Percentiles rank a stretch among this genome's conserved stretches.
Evolutionary conservation across 1,284 basidiomycete species (phyloP).

Genomic region (Tilletia setariae): DNA sequence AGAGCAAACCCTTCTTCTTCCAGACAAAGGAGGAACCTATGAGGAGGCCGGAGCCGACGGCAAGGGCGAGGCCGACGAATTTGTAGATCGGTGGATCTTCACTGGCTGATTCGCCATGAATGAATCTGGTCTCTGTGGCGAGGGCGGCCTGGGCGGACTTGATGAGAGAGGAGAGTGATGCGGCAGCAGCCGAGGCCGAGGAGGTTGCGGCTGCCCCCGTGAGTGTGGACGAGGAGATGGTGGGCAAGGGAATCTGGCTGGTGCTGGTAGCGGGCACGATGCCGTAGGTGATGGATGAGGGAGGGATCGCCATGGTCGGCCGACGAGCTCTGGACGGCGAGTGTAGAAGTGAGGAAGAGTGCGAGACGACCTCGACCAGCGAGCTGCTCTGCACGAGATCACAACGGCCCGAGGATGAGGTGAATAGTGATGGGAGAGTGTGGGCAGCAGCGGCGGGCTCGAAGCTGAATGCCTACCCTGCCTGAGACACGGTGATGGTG

Average conservation of each 20-base stretch:
- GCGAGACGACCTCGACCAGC: neutral
- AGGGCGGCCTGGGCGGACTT: conserved; percentile 42
- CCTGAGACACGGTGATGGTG: neutral
- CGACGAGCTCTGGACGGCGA: neutral
- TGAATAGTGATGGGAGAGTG: neutral
- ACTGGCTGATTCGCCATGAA: conserved; percentile 24
- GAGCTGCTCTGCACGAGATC: neutral
- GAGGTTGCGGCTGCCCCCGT: conserved; percentile 12
- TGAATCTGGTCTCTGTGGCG: conserved; percentile 35
- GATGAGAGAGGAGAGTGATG: conserved; percentile 38
- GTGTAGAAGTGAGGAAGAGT: neutral
- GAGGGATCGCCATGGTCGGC: neutral
- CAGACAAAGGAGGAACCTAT: conserved; percentile 85
- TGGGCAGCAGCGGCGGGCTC: neutral
- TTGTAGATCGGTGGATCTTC: conserved; percentile 56
- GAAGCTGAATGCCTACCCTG: too few relatives aligned
- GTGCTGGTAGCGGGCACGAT: neutral
- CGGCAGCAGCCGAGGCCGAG: conserved; percentile 33
- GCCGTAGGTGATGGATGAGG: neutral
- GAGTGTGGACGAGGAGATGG: neutral
- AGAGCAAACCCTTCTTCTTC: conserved; percentile 72
- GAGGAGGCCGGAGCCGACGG: conserved; percentile 76
- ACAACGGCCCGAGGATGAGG: neutral
- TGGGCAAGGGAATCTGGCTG: neutral
- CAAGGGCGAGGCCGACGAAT: conserved; percentile 68